Conservation (phyloP, 75 land plant genomes). For the Cunninghamia lanceolata region DNA sequence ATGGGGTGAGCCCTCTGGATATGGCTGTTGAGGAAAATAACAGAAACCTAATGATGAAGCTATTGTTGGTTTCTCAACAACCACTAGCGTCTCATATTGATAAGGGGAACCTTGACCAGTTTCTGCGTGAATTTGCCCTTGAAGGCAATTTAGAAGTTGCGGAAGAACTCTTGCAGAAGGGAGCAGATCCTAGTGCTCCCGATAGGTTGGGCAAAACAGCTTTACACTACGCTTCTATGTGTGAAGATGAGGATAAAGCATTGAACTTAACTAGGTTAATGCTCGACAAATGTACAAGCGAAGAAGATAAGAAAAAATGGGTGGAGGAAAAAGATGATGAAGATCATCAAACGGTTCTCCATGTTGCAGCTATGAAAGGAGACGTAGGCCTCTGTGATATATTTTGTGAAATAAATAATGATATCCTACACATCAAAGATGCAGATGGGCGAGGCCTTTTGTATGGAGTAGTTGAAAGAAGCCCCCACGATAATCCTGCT, state of each 20-base stretch:
- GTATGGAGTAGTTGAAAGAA: neutral
- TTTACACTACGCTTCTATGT: neutral
- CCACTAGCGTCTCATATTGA: neutral
- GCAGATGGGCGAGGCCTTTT: neutral
- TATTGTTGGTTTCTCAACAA: neutral
- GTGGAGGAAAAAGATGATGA: neutral
- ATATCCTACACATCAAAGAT: neutral
- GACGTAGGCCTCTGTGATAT: fast-evolving
- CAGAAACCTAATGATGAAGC: neutral
- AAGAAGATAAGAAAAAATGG: neutral
- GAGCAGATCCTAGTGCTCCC: neutral
- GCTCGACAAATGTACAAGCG: neutral
- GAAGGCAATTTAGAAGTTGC: no score
- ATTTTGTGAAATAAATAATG: neutral
- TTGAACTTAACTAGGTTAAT: neutral
- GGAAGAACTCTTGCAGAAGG: no score
- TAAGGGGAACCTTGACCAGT: neutral
- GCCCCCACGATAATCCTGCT: neutral
- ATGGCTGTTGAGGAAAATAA: neutral
- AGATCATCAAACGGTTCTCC: neutral
- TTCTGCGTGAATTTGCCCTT: neutral
- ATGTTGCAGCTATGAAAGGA: neutral
- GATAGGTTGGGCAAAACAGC: neutral
- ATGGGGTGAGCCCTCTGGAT: neutral
- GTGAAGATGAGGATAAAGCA: neutral